Evolutionary conservation across 192 early-diverging fungal species (phyloP).

Genomic region (Phycomyces blakesleeanus): DNA sequence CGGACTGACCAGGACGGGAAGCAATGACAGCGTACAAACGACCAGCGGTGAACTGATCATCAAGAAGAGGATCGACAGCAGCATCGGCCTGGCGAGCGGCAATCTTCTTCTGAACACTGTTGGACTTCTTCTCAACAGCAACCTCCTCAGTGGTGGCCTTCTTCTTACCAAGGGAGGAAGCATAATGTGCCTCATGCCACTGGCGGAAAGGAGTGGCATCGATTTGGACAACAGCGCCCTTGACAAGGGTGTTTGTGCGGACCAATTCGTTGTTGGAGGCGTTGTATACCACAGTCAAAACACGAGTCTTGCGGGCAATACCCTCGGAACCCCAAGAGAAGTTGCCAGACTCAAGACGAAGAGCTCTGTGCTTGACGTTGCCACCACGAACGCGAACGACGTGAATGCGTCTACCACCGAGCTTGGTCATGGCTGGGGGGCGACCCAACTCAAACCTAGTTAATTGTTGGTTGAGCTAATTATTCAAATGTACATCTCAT

Average conservation of each 20-base stretch:
- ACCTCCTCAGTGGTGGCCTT: slow-evolving; percentile 56
- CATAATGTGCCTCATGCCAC: slow-evolving; percentile 99
- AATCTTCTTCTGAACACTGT: slow-evolving; percentile 86
- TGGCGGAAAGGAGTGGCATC: slow-evolving; percentile 99
- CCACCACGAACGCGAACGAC: slow-evolving; percentile 96
- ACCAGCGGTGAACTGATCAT: slow-evolving; percentile 93
- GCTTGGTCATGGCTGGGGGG: slow-evolving; percentile 96
- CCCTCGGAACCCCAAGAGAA: slow-evolving; percentile 98
- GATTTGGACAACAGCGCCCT: slow-evolving; percentile 95
- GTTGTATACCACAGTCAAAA: slow-evolving; percentile 95
- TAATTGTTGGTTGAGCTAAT: not conserved
- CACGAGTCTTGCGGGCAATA: slow-evolving; percentile 93
- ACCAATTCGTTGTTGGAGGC: slow-evolving; percentile 99
- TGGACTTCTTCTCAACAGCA: slow-evolving; percentile 81
- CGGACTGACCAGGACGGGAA: slow-evolving; percentile 97
- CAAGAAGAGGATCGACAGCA: slow-evolving; percentile 83
- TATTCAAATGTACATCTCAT: not conserved
- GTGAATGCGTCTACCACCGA: slow-evolving; percentile 96
- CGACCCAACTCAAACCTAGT: slow-evolving; percentile 92
- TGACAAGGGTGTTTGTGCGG: slow-evolving; percentile 98
- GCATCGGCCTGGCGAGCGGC: slow-evolving; percentile 76
- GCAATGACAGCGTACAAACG: slow-evolving; percentile 90
- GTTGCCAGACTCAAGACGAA: slow-evolving; percentile 95
- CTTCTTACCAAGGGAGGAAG: slow-evolving; percentile 81
- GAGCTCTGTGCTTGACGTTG: slow-evolving; percentile 97